Evolutionary conservation across 2,329 filamentous ascomycete genomes (phyloP).

Genomic region (Ophiocordyceps polyrhachis-furcata): DNA sequence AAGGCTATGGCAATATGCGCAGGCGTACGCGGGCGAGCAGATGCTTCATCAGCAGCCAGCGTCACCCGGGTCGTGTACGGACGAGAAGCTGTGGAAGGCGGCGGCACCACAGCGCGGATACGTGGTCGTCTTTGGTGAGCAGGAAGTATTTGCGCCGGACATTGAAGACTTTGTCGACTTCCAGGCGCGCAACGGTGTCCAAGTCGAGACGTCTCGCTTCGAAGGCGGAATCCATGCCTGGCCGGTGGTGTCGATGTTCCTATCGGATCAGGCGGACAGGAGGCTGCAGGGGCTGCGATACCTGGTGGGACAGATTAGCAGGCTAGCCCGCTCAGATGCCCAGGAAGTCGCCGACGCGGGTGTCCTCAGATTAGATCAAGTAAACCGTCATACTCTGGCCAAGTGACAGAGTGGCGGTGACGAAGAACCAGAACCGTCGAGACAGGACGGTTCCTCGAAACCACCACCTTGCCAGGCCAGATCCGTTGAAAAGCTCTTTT

Average conservation of each 20-base stretch:
- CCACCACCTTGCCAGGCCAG: constrained; percentile 8
- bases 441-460: constrained; percentile 27
- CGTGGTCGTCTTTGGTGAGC: constrained; percentile 51
- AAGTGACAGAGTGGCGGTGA: constrained; percentile 5
- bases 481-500: constrained; percentile 18
- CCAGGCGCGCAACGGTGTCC: constrained; percentile 32
- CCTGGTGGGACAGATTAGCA: constrained; percentile 20
- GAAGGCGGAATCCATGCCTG: constrained; percentile 59
- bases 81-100: constrained; percentile 44
- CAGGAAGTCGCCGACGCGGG: constrained; percentile 4
- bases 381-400: constrained; percentile 22
- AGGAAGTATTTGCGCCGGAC: constrained; percentile 61
- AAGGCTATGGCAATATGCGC: constrained; percentile 50
- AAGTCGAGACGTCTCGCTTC: constrained; percentile 40
- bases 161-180: constrained; percentile 40
- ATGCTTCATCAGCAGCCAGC: constrained; percentile 17
- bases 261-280: constrained; percentile 27
- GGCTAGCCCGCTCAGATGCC: constrained; percentile 7
- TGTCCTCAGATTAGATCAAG: constrained; percentile 47
- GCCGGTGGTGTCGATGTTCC: constrained; percentile 52
- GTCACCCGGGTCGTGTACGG: constrained; percentile 53
- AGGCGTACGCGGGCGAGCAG: constrained; percentile 39
- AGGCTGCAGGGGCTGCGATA: constrained; percentile 32
- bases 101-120: constrained; percentile 50
- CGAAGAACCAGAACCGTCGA: constrained; percentile 25